Base-by-base conservation (phyloP, 2,329 filamentous ascomycete genomes). In the Cytospora mali region DNA sequence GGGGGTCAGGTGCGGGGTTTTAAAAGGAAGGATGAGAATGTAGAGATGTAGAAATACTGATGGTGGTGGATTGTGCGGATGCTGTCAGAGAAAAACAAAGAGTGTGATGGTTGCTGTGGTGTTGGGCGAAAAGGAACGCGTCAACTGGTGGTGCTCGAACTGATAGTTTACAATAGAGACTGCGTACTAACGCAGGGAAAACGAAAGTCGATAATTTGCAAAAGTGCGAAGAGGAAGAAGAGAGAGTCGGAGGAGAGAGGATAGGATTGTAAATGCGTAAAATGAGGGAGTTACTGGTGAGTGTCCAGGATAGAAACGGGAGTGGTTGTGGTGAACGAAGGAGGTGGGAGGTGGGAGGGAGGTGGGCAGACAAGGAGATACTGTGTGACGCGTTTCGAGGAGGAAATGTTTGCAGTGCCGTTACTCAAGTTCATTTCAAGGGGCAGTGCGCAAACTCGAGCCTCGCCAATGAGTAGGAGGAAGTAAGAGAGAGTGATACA, bases 311-410 rank as follows among this genome's bases (percentile, higher is more conserved):
- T 14, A 23, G 16, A 57, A 52, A 23, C 58, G 61, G n/a, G n/a
- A 61, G 25, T 63, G 56, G 60, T 16, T 48, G 54, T n/a, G 7
- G 31, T 49, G 53, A 49, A 42, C 53, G 58, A 63, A n/a, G 35
- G 16, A 39, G 16, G 35, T 35, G 16, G 16, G 35, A 18, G n/a
- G 35, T 39, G n/a, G n/a, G 61, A 16, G 29, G 51, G 9, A 33
- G 55, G 52, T 49, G 61, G 61, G 58, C 61, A 64, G 55, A 64
- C 62, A 49, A n/a, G 57, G 58, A 62, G 62, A 55, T 46, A 46
- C 31, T 55, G 64, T 66, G 58, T 39, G 64, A 66, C 64, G 51
- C 64, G 58, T 61, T 58, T 59, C 55, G 64, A 61, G 35, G 55
- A 65, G 50, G 29, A n/a, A 51, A 33, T 62, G 62, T 64, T 66